Evolutionary conservation across 768 basidiomycete genomes (phyloP), one percentile per base, ranked within the genome.

Genomic region (Hygrocybe punicea): DNA sequence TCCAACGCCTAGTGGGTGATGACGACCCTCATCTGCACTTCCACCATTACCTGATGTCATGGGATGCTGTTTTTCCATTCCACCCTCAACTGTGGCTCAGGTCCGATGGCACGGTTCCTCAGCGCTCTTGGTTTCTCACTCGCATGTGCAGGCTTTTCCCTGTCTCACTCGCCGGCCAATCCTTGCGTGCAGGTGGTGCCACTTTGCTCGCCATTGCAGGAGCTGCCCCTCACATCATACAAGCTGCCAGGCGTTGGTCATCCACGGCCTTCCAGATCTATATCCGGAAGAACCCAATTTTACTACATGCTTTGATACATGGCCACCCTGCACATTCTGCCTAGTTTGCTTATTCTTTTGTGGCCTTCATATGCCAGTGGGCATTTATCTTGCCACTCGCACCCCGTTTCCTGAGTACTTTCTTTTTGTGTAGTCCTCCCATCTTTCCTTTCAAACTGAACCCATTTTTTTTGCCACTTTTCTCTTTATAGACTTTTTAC

Each of bases 131-230:
- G 72, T 78, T 78, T 60, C 61, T 70, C 0, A 6, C 11, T 0
- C 65, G 69, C 2, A 56, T 80, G 0, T 63, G 56, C 2, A 6
- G 10, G 1, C 55, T 65, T 34, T 71, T 76, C 39, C 33, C 55
- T 14, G 16, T 51, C 4, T 40, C 55, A 35, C 56, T 46, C 25
- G 64, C 61, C 10, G 77, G 77, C 1, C 78, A 79, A 33, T 77
- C 75, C 0, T 39, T 77, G 39, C 67, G 71, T 8, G 63, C 75
- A 0, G 76, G 77, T 1, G 75, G 76, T 2, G 76, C 76, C 0
- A 79, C 76, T 0, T 51, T 51, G 4, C 64, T 73, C 1, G 76
- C 75, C 0, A 50, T 56, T 1, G 25, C 34, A 0, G 74, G 76
- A 0, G 59, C 64, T 2, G 52, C 70, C 0, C 63, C 67, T 0